Percentiles rank a stretch among this genome's conserved stretches.
phyloP scores from a whole-genome alignment of 2,329 filamentous ascomycete genomes.

The Ascochyta pisi region DNA sequence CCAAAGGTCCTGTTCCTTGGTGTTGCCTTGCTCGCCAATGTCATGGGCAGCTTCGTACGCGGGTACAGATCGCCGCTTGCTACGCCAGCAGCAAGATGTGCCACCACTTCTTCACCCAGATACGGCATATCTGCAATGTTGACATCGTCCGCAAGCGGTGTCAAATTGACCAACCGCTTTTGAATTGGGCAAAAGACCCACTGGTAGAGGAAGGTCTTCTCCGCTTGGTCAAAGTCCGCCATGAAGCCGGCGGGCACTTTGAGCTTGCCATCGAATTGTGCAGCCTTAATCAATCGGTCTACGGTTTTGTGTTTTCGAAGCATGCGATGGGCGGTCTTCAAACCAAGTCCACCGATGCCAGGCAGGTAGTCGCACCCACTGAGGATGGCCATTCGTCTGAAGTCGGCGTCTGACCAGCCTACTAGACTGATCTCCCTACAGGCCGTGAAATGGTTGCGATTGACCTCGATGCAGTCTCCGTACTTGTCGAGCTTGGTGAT shows the following conservation, averaged over 20 bases:
- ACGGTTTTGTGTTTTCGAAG: constrained; percentile 89
- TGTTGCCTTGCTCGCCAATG: constrained; percentile 40
- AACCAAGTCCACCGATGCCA: constrained; percentile 81
- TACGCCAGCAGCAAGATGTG: constrained; percentile 73
- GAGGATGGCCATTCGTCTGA: constrained; percentile 93
- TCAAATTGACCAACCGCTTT: constrained; percentile 77
- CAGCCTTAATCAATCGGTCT: constrained; percentile 79
- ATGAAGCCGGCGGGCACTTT: constrained; percentile 82
- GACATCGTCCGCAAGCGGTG: constrained; percentile 67
- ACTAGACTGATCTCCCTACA: constrained; percentile 87
- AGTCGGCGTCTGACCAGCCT: constrained; percentile 91
- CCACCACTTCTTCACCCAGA: constrained; percentile 76
- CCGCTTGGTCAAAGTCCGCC: constrained; percentile 81
- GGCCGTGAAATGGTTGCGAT: constrained; percentile 84
- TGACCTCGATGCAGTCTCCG: constrained; percentile 91
- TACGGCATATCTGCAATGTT: constrained; percentile 76
- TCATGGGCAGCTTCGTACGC: constrained; percentile 76
- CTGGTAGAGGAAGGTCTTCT: constrained; percentile 92
- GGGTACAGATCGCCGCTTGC: constrained; percentile 86
- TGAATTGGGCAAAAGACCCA: constrained; percentile 86
- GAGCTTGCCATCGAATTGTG: constrained; percentile 89
- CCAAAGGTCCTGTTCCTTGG: constrained; percentile 46
- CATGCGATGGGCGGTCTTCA: constrained; percentile 92
- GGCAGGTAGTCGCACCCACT: constrained; percentile 96
- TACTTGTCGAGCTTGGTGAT: constrained; percentile 95